A percentile compares a stretch with the other conserved stretches of the same genome.
Evolutionary conservation across 768 basidiomycete species (phyloP).

Genomic region (Floccularia luteovirens): DNA sequence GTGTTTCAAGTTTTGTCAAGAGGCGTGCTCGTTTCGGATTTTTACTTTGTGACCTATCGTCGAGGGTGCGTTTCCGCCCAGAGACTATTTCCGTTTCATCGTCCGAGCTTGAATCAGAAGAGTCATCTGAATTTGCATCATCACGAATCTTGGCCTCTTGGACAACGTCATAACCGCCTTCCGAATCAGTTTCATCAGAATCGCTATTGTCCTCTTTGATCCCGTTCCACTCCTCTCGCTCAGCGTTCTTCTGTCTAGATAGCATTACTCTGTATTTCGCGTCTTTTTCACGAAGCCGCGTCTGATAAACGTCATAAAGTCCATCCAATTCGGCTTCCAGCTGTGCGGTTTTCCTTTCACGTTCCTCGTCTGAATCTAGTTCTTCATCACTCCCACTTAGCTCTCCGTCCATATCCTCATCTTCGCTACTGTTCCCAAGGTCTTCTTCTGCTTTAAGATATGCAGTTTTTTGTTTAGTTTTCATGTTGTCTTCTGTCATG

Average conservation of each 20-base stretch:
- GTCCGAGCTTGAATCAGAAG: conserved; percentile 35
- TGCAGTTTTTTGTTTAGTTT: conserved; percentile 30
- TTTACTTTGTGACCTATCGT: conserved; percentile 11
- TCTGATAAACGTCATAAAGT: conserved; percentile 83
- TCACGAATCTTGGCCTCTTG: conserved; percentile 52
- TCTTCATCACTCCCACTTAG: conserved; percentile 29
- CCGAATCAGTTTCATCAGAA: conserved; percentile 33
- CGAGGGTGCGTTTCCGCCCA: conserved; percentile 39
- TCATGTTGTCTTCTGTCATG: conserved; percentile 38
- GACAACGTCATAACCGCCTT: conserved; percentile 70
- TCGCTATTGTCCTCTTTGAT: conserved; percentile 38
- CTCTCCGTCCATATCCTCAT: conserved; percentile 35
- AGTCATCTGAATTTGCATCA: conserved; percentile 31
- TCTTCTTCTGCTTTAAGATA: conserved; percentile 20
- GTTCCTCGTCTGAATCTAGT: conserved; percentile 64
- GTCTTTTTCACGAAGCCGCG: conserved; percentile 74
- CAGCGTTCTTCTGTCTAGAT: conserved; percentile 62
- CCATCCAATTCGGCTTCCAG: conserved; percentile 87
- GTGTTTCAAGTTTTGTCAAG: conserved; percentile 36
- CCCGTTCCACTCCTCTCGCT: conserved; percentile 79
- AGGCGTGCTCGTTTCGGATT: conserved; percentile 46
- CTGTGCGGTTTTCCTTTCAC: conserved; percentile 44
- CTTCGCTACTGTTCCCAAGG: conserved; percentile 25
- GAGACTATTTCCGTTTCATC: conserved; percentile 18
- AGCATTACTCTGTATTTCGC: conserved; percentile 83